A percentile compares a stretch with the other conserved stretches of the same genome.
Conservation (phyloP, 768 basidiomycete genomes). For the Lactifluus echinatus region DNA sequence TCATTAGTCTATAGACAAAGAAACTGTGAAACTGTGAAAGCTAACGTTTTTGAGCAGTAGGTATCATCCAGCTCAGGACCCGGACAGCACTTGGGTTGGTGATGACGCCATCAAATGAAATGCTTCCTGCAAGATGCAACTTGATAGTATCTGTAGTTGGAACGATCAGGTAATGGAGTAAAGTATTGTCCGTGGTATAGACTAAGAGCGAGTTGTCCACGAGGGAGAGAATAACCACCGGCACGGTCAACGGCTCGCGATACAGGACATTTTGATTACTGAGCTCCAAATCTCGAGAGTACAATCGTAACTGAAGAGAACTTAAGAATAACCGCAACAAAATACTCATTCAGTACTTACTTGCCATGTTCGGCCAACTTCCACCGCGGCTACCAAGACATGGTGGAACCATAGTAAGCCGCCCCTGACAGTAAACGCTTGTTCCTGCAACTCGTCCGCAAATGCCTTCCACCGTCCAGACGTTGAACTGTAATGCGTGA, state of each 20-base stretch:
- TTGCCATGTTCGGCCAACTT: constrained; percentile 71
- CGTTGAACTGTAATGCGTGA: constrained; percentile 88
- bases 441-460: constrained; percentile 70
- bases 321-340: constrained; percentile 10
- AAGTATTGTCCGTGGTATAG: constrained; percentile 89
- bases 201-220: constrained; percentile 93
- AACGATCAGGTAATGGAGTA: constrained; percentile 86
- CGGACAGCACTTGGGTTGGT: constrained; percentile 74
- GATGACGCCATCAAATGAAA: constrained; percentile 88
- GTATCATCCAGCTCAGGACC: constrained; percentile 96
- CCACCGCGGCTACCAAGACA: constrained; percentile 85
- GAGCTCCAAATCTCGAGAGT: constrained; percentile 86
- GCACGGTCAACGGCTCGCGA: constrained; percentile 64
- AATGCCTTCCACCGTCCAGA: constrained; percentile 96
- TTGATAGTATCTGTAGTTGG: constrained; percentile 77
- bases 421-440: constrained; percentile 79
- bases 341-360: constrained; percentile 30
- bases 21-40: constrained; percentile 13
- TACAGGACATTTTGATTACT: constrained; percentile 77
- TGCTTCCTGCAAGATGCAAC: constrained; percentile 88
- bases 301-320: constrained; percentile 68
- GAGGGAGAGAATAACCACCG: constrained; percentile 80
- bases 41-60: constrained; percentile 84
- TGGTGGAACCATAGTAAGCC: constrained; percentile 97
- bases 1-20: neutral